These are phyloP conservation scores for Cylindricascospora bacillispora DNA, from an alignment of 1,139 yeast genomes.

Conservation along the genomic window DNA sequence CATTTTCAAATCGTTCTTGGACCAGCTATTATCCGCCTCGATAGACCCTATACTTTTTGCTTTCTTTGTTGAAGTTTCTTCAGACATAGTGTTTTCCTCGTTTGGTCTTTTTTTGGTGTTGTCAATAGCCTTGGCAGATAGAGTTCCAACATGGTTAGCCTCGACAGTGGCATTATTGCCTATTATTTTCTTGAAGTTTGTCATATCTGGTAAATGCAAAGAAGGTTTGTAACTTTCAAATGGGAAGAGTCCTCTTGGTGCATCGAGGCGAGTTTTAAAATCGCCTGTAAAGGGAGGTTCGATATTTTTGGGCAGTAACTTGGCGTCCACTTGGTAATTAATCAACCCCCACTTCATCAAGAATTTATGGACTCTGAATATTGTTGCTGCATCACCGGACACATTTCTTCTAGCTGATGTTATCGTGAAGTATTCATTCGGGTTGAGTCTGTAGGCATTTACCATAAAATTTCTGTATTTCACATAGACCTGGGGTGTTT, in stretches of 20 bases:
- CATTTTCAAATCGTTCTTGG: slow-evolving; percentile 42
- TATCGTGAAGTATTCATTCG: slow-evolving; percentile 81
- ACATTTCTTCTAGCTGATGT: slow-evolving; percentile 91
- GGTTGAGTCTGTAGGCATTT: slow-evolving; percentile 82
- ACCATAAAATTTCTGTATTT: slow-evolving; percentile 91
- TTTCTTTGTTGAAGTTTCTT: slow-evolving; percentile 1
- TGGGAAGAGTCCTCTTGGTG: slow-evolving; percentile 91
- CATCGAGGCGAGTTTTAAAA: slow-evolving; percentile 60
- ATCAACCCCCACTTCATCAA: slow-evolving; percentile 93
- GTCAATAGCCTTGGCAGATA: slow-evolving; percentile 1
- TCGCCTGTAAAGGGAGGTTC: slow-evolving; percentile 69
- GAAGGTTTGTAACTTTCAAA: slow-evolving; percentile 66
- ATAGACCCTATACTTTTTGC: not conserved
- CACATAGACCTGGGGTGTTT: slow-evolving; percentile 77
- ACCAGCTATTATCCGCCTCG: slow-evolving; percentile 43
- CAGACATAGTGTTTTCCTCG: not conserved
- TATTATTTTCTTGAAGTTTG: slow-evolving; percentile 42
- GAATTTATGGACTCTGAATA: slow-evolving; percentile 81
- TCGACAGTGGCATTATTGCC: slow-evolving; percentile 13
- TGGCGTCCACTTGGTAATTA: slow-evolving; percentile 75
- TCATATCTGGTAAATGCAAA: slow-evolving; percentile 39
- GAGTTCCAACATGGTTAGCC: slow-evolving; percentile 5
- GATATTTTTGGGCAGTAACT: slow-evolving; percentile 49
- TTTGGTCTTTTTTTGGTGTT: slow-evolving; percentile 1
- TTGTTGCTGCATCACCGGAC: slow-evolving; percentile 92